Evolutionary conservation across 169 alveolate species (phyloP).

Genomic region (Cryptosporidium ryanae): DNA sequence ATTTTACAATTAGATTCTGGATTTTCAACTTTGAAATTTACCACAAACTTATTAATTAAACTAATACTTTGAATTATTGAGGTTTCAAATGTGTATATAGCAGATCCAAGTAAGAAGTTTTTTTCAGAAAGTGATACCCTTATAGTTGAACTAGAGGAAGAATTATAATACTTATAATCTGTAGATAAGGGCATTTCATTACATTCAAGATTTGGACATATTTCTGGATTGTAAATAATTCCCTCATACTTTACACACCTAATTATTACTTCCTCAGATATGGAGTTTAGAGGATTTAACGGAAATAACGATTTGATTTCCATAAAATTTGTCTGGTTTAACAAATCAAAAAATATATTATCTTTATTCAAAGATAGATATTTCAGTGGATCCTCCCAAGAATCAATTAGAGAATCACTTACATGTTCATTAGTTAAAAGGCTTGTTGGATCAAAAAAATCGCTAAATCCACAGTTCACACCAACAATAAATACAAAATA

Average conservation of each 20-base stretch:
- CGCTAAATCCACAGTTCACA: constrained; percentile 19
- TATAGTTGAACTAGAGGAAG: constrained; percentile 21
- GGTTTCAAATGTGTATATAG: constrained; percentile 40
- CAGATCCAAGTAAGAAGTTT: constrained; percentile 30
- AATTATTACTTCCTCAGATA: constrained; percentile 32
- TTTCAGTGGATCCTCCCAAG: constrained; percentile 33
- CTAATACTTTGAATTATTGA: constrained; percentile 42
- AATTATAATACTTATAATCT: constrained; percentile 22
- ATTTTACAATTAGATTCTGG: constrained; percentile 1
- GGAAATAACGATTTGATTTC: constrained; percentile 32
- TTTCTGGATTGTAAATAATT: constrained; percentile 21
- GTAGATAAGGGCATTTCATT: constrained; percentile 7
- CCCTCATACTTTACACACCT: constrained; percentile 29
- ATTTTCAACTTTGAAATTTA: neutral
- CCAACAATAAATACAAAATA: neutral
- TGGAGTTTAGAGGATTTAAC: constrained; percentile 17
- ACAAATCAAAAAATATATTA: neutral
- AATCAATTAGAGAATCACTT: constrained; percentile 13
- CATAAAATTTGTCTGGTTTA: neutral
- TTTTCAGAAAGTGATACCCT: constrained; percentile 13
- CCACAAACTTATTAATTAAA: constrained; percentile 33
- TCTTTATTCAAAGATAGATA: neutral
- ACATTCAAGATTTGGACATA: constrained; percentile 29
- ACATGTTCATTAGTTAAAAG: constrained; percentile 19
- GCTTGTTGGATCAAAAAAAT: constrained; percentile 62